Evolutionary conservation across 768 basidiomycete genomes (phyloP).

Genomic region (Paxillus involutus): DNA sequence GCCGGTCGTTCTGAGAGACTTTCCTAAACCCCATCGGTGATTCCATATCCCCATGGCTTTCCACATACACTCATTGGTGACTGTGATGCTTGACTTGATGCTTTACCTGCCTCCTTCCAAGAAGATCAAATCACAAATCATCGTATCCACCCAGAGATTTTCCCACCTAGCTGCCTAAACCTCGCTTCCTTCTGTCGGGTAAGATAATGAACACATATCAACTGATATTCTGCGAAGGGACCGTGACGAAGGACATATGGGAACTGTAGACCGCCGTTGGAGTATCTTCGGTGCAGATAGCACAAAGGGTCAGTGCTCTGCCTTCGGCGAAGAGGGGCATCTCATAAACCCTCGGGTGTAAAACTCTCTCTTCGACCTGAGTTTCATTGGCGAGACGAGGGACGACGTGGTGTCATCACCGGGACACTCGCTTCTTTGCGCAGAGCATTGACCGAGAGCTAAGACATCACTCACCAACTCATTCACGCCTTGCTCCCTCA

Average conservation of each 20-base stretch:
- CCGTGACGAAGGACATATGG: constrained; percentile 23
- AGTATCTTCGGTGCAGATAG: constrained; percentile 42
- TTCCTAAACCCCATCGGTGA: no score
- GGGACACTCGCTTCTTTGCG: constrained; percentile 34
- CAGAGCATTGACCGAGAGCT: constrained; percentile 1
- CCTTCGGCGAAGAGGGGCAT: background rate
- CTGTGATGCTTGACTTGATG: no score
- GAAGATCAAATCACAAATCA: no score
- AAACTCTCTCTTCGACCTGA: constrained; percentile 32
- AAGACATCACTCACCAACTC: background rate
- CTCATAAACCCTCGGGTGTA: constrained; percentile 16
- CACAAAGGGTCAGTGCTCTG: constrained; percentile 19
- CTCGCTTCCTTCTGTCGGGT: constrained; percentile 24
- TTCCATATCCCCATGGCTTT: no score
- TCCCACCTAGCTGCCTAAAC: no score
- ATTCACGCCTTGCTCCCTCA: background rate
- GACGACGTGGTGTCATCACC: constrained; percentile 22
- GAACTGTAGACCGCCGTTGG: no score
- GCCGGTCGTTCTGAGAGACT: no score
- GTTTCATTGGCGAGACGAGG: constrained; percentile 37
- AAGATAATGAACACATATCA: constrained; percentile 29
- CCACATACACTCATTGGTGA: no score
- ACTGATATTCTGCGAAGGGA: constrained; percentile 22
- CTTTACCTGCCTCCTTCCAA: no score
- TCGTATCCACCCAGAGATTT: no score